Conservation (phyloP, 2,329 filamentous ascomycete species). For the Alternaria viburni region DNA sequence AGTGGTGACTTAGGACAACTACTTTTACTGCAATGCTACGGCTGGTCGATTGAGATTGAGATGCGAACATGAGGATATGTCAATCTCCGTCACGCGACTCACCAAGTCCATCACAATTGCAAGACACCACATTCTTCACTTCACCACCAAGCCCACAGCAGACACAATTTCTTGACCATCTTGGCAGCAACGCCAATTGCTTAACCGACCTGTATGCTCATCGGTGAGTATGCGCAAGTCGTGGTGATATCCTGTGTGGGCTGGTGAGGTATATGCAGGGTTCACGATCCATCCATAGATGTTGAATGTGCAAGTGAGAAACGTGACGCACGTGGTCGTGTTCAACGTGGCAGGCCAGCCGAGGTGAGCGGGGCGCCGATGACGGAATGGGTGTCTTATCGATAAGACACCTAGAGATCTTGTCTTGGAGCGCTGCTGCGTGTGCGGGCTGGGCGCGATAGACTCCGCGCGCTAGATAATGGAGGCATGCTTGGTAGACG, state of each 20-base stretch:
- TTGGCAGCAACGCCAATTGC: background rate
- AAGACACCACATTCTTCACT: background rate
- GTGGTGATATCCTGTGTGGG: background rate
- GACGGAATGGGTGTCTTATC: background rate
- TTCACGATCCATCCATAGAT: background rate
- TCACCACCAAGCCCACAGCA: background rate
- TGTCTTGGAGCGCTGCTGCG: background rate
- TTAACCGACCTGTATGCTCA: background rate
- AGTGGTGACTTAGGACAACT: background rate
- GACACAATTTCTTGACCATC: background rate
- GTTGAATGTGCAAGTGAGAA: background rate
- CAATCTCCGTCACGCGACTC: background rate
- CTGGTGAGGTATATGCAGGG: background rate
- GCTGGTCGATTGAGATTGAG: background rate
- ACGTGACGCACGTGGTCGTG: background rate
- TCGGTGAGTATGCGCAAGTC: background rate
- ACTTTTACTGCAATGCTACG: background rate
- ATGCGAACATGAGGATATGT: background rate
- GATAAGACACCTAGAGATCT: background rate
- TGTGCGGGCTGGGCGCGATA: background rate
- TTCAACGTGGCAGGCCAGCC: background rate
- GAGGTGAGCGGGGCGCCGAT: background rate
- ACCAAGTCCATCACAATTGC: background rate
- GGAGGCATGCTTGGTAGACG: background rate
- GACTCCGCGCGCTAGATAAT: background rate